Conservation (phyloP, 495 filamentous ascomycete genomes). For the Saxispiralis lemnorum region DNA sequence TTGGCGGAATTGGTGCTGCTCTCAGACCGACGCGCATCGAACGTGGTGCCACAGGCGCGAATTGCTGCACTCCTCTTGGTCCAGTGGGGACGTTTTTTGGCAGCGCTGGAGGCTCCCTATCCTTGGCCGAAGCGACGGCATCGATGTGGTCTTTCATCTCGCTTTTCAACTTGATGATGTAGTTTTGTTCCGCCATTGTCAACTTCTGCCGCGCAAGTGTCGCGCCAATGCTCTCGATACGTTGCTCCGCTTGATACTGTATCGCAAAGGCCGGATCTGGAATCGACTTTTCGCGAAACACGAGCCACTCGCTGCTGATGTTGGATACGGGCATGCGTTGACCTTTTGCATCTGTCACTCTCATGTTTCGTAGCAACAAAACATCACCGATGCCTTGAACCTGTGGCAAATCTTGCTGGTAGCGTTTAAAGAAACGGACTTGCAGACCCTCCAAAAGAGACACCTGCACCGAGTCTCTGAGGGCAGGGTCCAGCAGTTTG, state of each 20-base stretch:
- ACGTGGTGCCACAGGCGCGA: no score
- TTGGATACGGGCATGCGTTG: conserved; percentile 7
- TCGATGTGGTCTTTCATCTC: conserved; percentile 3
- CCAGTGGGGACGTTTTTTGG: no score
- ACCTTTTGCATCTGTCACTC: not conserved
- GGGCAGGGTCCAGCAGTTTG: conserved; percentile 13
- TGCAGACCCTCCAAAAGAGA: conserved; percentile 6
- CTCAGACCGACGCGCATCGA: no score
- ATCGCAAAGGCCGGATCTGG: conserved; percentile 11
- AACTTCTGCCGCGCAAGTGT: not conserved
- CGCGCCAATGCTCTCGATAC: conserved; percentile 2
- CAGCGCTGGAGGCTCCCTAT: no score
- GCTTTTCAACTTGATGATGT: conserved; percentile 16
- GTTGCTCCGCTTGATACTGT: conserved; percentile 5
- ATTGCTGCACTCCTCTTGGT: no score
- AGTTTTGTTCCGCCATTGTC: conserved; percentile 14
- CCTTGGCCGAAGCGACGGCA: not conserved
- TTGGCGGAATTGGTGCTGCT: no score
- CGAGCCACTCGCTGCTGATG: conserved; percentile 1
- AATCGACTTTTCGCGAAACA: conserved; percentile 11
- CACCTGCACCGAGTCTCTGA: not conserved
- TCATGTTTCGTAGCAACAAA: conserved; percentile 18
- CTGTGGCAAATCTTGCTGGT: conserved; percentile 11
- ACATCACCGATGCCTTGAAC: conserved; percentile 17
- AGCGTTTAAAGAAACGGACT: conserved; percentile 14